These are phyloP conservation scores for Crithidia bombi DNA, from an alignment of 208 protist genomes.

Conservation along the genomic window DNA sequence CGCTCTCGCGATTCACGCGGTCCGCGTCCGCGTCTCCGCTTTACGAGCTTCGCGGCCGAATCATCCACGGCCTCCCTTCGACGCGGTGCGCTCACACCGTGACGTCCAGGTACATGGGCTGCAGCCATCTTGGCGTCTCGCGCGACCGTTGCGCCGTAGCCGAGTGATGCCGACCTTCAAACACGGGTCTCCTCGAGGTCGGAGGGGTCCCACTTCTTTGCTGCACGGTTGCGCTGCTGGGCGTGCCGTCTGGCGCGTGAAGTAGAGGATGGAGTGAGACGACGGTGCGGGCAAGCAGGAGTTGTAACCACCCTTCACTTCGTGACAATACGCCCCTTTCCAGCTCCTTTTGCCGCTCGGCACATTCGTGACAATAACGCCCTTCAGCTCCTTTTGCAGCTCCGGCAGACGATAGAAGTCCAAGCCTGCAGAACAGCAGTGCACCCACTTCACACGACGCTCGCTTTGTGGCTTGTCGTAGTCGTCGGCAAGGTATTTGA, in stretches of 20 bases:
- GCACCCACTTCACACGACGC: slow-evolving; percentile 62
- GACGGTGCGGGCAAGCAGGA: slow-evolving; percentile 70
- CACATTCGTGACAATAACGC: slow-evolving; percentile 69
- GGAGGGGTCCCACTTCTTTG: slow-evolving; percentile 78
- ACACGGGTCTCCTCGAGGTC: slow-evolving; percentile 47
- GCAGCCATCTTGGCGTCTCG: slow-evolving; percentile 40
- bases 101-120: slow-evolving; percentile 72
- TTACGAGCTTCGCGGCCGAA: slow-evolving; percentile 54
- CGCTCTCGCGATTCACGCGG: slow-evolving; percentile 55
- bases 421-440: slow-evolving; percentile 70
- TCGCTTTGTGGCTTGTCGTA: slow-evolving; percentile 19
- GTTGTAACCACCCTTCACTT: slow-evolving; percentile 68
- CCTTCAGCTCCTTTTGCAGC: slow-evolving; percentile 37
- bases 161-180: slow-evolving; percentile 79
- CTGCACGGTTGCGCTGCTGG: slow-evolving; percentile 12
- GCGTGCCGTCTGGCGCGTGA: slow-evolving; percentile 49
- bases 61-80: slow-evolving; percentile 36
- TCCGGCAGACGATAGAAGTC: slow-evolving; percentile 51
- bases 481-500: slow-evolving; percentile 67
- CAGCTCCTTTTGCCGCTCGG: slow-evolving; percentile 42
- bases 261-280: slow-evolving; percentile 77
- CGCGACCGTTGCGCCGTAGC: slow-evolving; percentile 80
- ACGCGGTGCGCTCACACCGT: slow-evolving; percentile 63
- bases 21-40: slow-evolving; percentile 45
- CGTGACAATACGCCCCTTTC: slow-evolving; percentile 47